Percentiles rank a stretch among this genome's conserved stretches.
Conservation (phyloP, 805 yeast genomes). For the Ogataea thermomethanolica region DNA sequence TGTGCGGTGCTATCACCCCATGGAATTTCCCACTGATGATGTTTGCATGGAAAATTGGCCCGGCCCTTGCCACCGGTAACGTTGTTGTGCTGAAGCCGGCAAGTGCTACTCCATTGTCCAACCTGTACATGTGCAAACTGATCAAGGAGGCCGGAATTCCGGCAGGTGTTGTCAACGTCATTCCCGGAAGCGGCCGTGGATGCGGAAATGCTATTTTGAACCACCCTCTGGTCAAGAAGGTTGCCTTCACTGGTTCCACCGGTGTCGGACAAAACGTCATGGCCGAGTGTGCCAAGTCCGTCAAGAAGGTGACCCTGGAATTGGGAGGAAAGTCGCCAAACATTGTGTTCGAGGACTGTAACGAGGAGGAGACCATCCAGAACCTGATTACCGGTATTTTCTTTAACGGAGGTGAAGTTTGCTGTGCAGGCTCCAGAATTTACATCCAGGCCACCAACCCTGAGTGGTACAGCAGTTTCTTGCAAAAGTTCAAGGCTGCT, state of each 20-base stretch:
- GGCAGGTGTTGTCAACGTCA: constrained; percentile 83
- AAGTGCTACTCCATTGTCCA: constrained; percentile 88
- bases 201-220: constrained; percentile 78
- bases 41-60: constrained; percentile 94
- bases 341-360: constrained; percentile 75
- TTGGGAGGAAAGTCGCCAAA: constrained; percentile 91
- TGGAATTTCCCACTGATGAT: constrained; percentile 96
- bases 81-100: constrained; percentile 86
- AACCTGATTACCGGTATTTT: constrained; percentile 72
- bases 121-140: constrained; percentile 67
- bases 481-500: constrained; percentile 51
- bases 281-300: constrained; percentile 64
- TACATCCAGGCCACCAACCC: constrained; percentile 59
- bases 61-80: constrained; percentile 90
- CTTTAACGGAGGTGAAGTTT: constrained; percentile 89
- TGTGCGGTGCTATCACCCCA: constrained; percentile 93
- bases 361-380: constrained; percentile 60
- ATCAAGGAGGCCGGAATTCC: constrained; percentile 85
- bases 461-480: constrained; percentile 62
- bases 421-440: constrained; percentile 89
- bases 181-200: constrained; percentile 81
- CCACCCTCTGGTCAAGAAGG: constrained; percentile 80
- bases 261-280: constrained; percentile 76
- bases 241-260: constrained; percentile 95
- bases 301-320: constrained; percentile 80